Evolutionary conservation across 768 basidiomycete species (phyloP), one percentile per base, ranked within the genome.

Genomic region (Sporobolomyces phaffii): DNA sequence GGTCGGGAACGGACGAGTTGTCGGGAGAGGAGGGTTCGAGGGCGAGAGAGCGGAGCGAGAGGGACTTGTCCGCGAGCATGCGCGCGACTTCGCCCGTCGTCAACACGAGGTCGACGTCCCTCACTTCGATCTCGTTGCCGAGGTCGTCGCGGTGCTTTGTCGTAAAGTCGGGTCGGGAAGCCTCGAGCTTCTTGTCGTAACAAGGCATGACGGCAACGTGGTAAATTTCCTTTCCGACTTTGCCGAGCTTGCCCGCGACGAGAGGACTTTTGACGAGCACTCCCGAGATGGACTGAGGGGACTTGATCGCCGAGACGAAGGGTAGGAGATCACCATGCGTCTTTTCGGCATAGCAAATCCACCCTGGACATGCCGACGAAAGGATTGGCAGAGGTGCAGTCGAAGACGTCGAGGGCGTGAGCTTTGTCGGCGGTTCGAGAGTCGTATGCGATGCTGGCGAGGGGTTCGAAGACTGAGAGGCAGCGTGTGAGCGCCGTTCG

Each of bases 301-400:
- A 94, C 81, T 94, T 91, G 53, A 88, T 89, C 41, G 80, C 81
- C 57, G 89, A 84, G 60, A 99, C 87, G 74, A 91, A 91, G 7
- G 92, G 92, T 26, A 99, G 76, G 83, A 99, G 87, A 77, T 94
- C 92, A 5, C 87, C 82, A 74, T 96, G 94, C 1, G 94, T 87
- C 81, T 99, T 99, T 79, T 99, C 96, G 22, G 92, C 94, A 77
- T 98, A 98, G 77, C 96, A 99, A 63, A 99, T 88, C 96, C 96
- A 98, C 20, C 96, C 96, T 0, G 96, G 96, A 79, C 96, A 98
- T 20, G 96, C 91, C 73, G 91, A 92, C 6, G 91, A 87, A 29
- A 99, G 80, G 86, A 99, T 92, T 0, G 96, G 96, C 31, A 97
- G 78, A 60, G 80, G 79, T 15, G 60, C 65, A 22, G 34, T 52